Conservation (phyloP, 2,329 filamentous ascomycete genomes). For the Zasmidium angulare region DNA sequence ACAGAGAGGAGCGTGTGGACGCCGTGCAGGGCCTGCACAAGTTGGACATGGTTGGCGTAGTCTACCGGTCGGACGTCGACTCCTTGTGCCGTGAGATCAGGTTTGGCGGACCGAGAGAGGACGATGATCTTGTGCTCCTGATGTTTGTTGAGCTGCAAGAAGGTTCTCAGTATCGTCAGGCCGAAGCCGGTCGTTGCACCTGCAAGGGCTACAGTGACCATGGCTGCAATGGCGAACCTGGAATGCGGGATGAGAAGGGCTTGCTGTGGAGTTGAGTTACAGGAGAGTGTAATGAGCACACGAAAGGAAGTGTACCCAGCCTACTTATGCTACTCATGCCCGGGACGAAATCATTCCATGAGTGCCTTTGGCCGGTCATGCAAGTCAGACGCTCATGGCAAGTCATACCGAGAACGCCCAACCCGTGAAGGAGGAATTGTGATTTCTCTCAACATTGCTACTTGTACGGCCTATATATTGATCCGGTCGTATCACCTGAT, state of each 20-base stretch:
- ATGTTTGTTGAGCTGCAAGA: constrained; percentile 23
- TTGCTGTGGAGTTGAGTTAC: too few relatives aligned
- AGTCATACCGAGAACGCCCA: not conserved
- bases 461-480: not conserved
- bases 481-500: constrained; percentile 1
- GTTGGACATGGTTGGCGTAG: constrained; percentile 25
- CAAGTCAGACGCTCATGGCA: not conserved
- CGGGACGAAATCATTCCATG: not conserved
- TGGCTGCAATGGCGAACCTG: too few relatives aligned
- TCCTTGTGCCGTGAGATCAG: constrained; percentile 20
- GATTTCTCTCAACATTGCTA: not conserved
- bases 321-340: too few relatives aligned
- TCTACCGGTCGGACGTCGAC: constrained; percentile 28
- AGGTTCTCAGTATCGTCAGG: constrained; percentile 28
- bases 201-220: constrained; percentile 31
- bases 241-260: not conserved
- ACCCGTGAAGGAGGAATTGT: not conserved
- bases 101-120: constrained; percentile 29
- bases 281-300: too few relatives aligned
- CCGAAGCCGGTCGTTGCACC: constrained; percentile 33
- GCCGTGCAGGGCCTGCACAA: constrained; percentile 24
- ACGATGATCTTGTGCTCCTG: constrained; percentile 26
- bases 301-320: not conserved
- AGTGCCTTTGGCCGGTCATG: not conserved
- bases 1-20: constrained; percentile 34